Conservation (phyloP, 305 asterid species). For the Striga hermonthica region DNA sequence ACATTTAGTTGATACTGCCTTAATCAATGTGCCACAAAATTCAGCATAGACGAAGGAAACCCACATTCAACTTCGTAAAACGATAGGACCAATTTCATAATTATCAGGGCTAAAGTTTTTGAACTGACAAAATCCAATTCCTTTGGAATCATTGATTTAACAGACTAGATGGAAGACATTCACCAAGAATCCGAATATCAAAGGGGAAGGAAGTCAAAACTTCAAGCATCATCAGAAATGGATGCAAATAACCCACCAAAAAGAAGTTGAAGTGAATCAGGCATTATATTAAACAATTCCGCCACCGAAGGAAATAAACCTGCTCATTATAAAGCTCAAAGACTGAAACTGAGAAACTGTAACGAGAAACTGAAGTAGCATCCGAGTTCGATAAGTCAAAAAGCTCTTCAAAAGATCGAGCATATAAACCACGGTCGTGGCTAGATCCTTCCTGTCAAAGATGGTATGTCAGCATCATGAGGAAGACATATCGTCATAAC, state of each 20-base stretch:
- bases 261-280: constrained; percentile 18
- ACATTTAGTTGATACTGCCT: constrained; percentile 8
- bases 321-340: constrained; percentile 91
- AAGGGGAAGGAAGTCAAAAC: not conserved
- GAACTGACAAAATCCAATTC: constrained; percentile 4
- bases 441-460: constrained; percentile 94
- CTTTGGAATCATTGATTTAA: not conserved
- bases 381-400: constrained; percentile 96
- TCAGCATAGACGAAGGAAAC: not conserved
- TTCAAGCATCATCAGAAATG: constrained; percentile 21
- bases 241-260: constrained; percentile 23
- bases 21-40: not conserved
- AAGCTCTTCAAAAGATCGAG: constrained; percentile 96
- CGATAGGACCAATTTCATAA: not conserved
- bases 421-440: constrained; percentile 97
- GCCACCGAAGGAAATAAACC: constrained; percentile 47
- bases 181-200: constrained; percentile 20
- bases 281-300: constrained; percentile 11
- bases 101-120: not conserved
- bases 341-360: constrained; percentile 75
- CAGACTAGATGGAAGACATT: constrained; percentile 5
- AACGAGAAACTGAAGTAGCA: constrained; percentile 80
- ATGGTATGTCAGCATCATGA: constrained; percentile 32
- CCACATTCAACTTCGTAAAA: not conserved
- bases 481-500: constrained; percentile 24